Percentiles rank a stretch among this genome's conserved stretches.
phyloP scores from a whole-genome alignment of 208 protist genomes.

The Crithidia expoeki region DNA sequence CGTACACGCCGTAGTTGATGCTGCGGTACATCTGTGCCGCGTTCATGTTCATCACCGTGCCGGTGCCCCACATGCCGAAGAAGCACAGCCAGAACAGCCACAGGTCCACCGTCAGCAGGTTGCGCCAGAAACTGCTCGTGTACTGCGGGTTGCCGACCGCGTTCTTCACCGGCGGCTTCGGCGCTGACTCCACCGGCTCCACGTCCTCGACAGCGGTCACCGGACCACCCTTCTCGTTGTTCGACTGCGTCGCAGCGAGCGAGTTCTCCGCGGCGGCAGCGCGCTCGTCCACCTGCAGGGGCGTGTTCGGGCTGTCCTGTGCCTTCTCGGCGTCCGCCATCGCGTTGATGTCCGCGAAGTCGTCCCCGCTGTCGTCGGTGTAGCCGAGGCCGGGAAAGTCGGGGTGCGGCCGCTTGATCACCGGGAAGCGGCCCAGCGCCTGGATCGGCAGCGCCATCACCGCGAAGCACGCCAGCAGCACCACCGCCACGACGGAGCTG shows the following conservation, averaged over 20 bases:
- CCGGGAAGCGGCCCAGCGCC: conserved; percentile 61
- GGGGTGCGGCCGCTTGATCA: conserved; percentile 41
- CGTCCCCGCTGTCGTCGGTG: conserved; percentile 23
- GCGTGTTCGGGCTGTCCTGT: neutral
- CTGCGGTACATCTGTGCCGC: conserved; percentile 76
- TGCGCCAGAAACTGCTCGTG: conserved; percentile 58
- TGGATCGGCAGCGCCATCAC: conserved; percentile 73
- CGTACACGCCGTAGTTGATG: conserved; percentile 49
- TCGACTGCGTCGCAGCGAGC: neutral
- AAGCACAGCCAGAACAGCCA: conserved; percentile 74
- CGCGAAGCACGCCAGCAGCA: conserved; percentile 56
- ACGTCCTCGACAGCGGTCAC: conserved; percentile 4
- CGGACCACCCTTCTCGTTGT: neutral
- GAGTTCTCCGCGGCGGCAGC: neutral
- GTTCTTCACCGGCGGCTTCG: conserved; percentile 15
- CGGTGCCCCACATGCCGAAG: conserved; percentile 79
- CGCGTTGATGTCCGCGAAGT: conserved; percentile 16
- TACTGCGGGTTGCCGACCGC: conserved; percentile 63
- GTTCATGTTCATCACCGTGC: conserved; percentile 77
- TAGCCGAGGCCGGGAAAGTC: conserved; percentile 48
- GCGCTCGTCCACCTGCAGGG: neutral
- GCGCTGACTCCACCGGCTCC: conserved; percentile 5
- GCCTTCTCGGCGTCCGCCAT: conserved; percentile 13
- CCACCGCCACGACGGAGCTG: conserved; percentile 48
- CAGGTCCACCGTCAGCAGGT: conserved; percentile 67